Evolutionary conservation across 257 asterid genomes (phyloP).

Genomic region (Linaria vulgaris): DNA sequence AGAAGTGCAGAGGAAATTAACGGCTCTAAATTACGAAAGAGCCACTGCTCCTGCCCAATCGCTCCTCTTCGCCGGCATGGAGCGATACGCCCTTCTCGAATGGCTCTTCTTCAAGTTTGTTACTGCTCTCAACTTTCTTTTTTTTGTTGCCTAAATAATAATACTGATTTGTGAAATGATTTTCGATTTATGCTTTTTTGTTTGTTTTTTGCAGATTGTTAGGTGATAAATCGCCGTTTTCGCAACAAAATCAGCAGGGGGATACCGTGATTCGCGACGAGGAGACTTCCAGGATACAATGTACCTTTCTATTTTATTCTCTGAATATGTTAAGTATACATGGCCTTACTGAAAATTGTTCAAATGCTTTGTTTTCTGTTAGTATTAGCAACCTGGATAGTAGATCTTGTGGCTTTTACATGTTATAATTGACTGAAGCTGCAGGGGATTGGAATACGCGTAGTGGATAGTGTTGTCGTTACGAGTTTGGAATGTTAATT

Average conservation of each 20-base stretch:
- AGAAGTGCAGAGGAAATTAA: slow-evolving; percentile 78
- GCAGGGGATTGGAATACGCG: no score
- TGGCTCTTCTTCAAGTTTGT: slow-evolving; percentile 94
- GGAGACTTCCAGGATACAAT: slow-evolving; percentile 95
- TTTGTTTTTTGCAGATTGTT: slow-evolving; percentile 55
- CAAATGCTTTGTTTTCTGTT: no score
- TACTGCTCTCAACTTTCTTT: neutral
- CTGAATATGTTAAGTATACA: no score
- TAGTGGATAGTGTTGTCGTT: no score
- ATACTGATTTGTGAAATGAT: neutral
- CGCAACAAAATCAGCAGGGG: slow-evolving; percentile 93
- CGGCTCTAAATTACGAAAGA: slow-evolving; percentile 66
- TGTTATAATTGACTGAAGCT: no score
- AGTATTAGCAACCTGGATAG: no score
- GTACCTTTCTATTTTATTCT: slow-evolving; percentile 28
- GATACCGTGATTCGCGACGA: slow-evolving; percentile 93
- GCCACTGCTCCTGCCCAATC: slow-evolving; percentile 94
- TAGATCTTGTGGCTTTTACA: no score
- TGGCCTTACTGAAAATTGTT: no score
- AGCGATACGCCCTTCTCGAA: slow-evolving; percentile 95
- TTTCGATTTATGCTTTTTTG: neutral
- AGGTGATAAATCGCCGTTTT: slow-evolving; percentile 94
- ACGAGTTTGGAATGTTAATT: neutral
- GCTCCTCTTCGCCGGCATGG: slow-evolving; percentile 99
- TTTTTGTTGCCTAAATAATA: neutral